Evolutionary conservation across 768 basidiomycete species (phyloP).

Genomic region (Fomitopsis pulvina): DNA sequence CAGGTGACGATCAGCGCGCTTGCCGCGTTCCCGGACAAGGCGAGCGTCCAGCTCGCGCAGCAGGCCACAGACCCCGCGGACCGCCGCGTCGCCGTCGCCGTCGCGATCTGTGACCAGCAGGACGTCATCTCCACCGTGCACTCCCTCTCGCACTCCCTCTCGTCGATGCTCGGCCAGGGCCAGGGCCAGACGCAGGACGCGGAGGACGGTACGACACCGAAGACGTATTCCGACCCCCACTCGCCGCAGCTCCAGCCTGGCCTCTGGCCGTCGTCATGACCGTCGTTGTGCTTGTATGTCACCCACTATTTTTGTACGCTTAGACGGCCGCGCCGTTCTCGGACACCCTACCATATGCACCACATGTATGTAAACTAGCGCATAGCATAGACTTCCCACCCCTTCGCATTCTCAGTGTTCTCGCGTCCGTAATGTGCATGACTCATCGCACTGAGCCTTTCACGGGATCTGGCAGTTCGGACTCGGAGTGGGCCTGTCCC

Average conservation of each 20-base stretch:
- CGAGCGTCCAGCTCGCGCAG: constrained; percentile 1
- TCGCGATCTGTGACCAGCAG: constrained; percentile 9
- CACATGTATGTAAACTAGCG: background rate
- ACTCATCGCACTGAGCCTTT: background rate
- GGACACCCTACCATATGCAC: background rate
- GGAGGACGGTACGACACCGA: background rate
- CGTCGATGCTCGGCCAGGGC: constrained; percentile 5
- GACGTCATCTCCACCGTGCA: background rate
- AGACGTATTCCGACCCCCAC: background rate
- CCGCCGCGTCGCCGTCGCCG: constrained; percentile 2
- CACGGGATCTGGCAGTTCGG: background rate
- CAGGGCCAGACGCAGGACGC: background rate
- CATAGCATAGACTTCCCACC: background rate
- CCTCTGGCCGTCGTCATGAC: background rate
- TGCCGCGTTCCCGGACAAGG: constrained; percentile 1
- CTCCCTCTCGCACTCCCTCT: background rate
- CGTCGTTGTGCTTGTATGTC: background rate
- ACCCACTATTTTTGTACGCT: background rate
- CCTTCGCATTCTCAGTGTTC: background rate
- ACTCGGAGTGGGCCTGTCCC: no score
- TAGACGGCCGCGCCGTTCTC: background rate
- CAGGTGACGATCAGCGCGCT: constrained; percentile 1
- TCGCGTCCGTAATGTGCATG: background rate
- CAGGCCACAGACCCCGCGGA: constrained; percentile 3
- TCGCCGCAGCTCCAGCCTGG: background rate